A percentile compares a stretch with the other conserved stretches of the same genome.
These are phyloP conservation scores for Lasiodiplodia citricola DNA, from an alignment of 2,329 filamentous ascomycete genomes.

Conservation along the genomic window DNA sequence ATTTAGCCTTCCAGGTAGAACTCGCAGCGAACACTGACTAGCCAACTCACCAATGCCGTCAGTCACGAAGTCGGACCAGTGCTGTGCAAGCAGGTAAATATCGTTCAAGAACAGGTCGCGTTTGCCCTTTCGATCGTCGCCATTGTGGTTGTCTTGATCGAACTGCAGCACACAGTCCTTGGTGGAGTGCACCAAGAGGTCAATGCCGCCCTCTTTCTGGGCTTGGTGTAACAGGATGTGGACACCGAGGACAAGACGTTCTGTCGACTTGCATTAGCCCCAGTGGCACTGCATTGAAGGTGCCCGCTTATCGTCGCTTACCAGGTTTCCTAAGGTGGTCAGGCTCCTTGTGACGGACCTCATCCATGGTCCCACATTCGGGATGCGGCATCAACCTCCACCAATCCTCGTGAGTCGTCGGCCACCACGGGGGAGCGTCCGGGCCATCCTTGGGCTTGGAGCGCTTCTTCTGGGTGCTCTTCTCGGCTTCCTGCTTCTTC, in stretches of 20 bases:
- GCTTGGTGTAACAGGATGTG: constrained; percentile 24
- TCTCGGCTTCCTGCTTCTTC: constrained; percentile 38
- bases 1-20: neutral
- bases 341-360: constrained; percentile 72
- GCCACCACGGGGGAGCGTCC: constrained; percentile 43
- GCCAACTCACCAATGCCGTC: constrained; percentile 25
- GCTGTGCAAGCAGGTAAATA: constrained; percentile 22
- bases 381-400: constrained; percentile 20
- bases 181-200: constrained; percentile 26
- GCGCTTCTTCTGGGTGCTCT: constrained; percentile 16
- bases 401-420: constrained; percentile 27
- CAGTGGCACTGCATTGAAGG: neutral
- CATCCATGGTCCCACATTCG: constrained; percentile 11
- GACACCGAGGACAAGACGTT: constrained; percentile 26
- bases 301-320: constrained; percentile 37
- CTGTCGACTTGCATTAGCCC: constrained; percentile 10
- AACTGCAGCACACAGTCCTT: constrained; percentile 24
- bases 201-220: constrained; percentile 13
- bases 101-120: constrained; percentile 21
- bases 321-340: constrained; percentile 74
- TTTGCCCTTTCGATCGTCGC: constrained; percentile 19
- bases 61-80: constrained; percentile 19
- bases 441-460: constrained; percentile 50
- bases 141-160: constrained; percentile 24
- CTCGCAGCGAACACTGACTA: neutral